Base-by-base conservation (phyloP, 2,329 filamentous ascomycete species). In the Stachybotrys chartarum region DNA sequence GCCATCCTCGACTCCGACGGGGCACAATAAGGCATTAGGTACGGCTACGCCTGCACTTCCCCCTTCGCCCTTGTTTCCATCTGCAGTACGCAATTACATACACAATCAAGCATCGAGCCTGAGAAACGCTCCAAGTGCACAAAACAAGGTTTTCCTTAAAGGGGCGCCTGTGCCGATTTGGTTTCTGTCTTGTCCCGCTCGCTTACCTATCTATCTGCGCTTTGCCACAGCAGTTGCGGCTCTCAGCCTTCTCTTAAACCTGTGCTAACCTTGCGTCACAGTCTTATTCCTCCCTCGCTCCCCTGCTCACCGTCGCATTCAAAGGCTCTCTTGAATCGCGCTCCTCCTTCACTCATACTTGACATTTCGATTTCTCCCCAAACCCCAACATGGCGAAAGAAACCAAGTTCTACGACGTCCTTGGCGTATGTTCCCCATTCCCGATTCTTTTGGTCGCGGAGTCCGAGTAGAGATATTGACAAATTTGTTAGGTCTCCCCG, bases 401-500 rank as follows among this genome's bases (percentile, higher is more conserved):
- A 66, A 88, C 84, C 44, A 90, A 90, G 72, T 81, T 84, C 70
- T 94, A 94, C 77, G 88, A 93, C 59, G 75, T 82, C 59, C 82
- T 94, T 52, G 88, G 88, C 72, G 88, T 91, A 85, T 68, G 82
- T 76, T 54, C 14, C 35, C 47, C 35, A 24, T 17, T 17, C 30
- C 39, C 42, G 53, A 30, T 51, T 51, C 6, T n/a, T 24, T 12
- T 46, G 16, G 8, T 30, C 24, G 6, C 14, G 18, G 44, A n/a
- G 10, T 31, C n/a, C 30, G 39, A 45, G 4, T 24, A 24, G 24
- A 24, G 24, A 24, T 24, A 24, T 62, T 69, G 60, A 68, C 56
- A 30, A 12, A 14, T 42, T 30, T 55, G 47, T 62, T 42, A 95
- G 90, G 89, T 95, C 63, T 61, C 88, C 65, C 87, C 90, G 61